Base-by-base conservation (phyloP, 352 stramenopile species). In the Phytophthora pluvialis region DNA sequence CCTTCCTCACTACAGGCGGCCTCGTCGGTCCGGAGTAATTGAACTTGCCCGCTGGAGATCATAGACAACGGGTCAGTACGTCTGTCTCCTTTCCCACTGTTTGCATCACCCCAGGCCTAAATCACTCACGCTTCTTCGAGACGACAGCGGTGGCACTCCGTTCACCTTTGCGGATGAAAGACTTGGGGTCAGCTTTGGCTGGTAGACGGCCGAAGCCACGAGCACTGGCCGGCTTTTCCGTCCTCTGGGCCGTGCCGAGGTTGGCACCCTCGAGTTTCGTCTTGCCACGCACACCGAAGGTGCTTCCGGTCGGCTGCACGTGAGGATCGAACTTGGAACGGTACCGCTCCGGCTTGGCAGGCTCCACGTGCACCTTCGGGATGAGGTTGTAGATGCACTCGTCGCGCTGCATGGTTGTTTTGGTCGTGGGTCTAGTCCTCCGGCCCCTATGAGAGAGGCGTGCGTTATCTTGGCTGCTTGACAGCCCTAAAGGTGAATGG, bases 321-420 rank as follows among this genome's bases (percentile, higher is more conserved):
- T 88, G 85, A 0, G 91, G 89, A 64, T 97, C 87, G 60, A 96
- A 88, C 73, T 93, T 97, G 25, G 88, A 97, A 29, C 81, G 74
- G 65, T 97, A 97, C 38, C 94, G 89, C 25, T 86, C 77, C 18
- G 89, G 86, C 73, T 98, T 98, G 13, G 64, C 63, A 21, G 78
- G 67, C 29, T 81, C 64, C 53, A 85, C 73, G 38, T 79, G 71
- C 32, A 91, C 74, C 51, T 87, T 77, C 7, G 91, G 89, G 60
- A 98, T 95, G 49, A 97, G 79, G 74, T 97, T 97, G 76, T 94
- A 97, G 71, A 98, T 98, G 73, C 86, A 91, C 67, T 94, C 86
- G 32, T 93, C 85, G n/a, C 85, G 81, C 70, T 91, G 84, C 84
- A 91, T 91, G 43, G 18, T 16, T 44, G 48, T 49, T 21, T 21